Percentiles rank a stretch among this genome's conserved stretches.
Conservation (phyloP, 371 early-diverging fungal genomes). For the Circinella umbellata region DNA sequence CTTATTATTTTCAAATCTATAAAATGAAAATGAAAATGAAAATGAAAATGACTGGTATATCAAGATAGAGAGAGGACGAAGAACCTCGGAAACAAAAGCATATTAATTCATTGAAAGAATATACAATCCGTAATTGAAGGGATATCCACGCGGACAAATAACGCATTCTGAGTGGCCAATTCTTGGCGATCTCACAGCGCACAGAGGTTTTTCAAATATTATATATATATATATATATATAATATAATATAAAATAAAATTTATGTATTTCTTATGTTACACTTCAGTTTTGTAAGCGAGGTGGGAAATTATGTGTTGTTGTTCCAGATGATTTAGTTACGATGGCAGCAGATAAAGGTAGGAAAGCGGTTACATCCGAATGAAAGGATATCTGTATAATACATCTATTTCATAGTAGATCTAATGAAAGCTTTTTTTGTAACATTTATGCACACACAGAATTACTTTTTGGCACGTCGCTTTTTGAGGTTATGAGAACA, state of each 20-base stretch:
- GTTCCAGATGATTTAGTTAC: background rate
- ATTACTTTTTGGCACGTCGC: background rate
- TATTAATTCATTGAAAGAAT: background rate
- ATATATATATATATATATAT: no score
- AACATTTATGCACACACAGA: background rate
- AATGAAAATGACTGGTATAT: no score
- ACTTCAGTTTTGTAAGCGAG: background rate
- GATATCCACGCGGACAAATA: conserved; percentile 4
- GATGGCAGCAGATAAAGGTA: background rate
- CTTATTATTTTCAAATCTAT: no score
- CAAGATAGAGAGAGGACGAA: background rate
- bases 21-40: no score
- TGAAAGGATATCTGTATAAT: no score
- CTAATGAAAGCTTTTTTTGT: no score
- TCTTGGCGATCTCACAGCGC: conserved; percentile 7
- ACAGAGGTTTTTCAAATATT: background rate
- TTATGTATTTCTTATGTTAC: background rate
- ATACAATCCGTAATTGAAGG: background rate
- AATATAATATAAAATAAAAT: background rate
- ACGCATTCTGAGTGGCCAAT: background rate
- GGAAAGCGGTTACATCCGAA: no score
- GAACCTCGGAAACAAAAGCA: background rate
- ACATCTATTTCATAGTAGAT: no score
- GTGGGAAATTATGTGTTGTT: background rate
- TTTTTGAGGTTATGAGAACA: background rate